These are phyloP conservation scores for Marsdenia floribunda DNA, from an alignment of 257 asterid species.

Conservation along the genomic window DNA sequence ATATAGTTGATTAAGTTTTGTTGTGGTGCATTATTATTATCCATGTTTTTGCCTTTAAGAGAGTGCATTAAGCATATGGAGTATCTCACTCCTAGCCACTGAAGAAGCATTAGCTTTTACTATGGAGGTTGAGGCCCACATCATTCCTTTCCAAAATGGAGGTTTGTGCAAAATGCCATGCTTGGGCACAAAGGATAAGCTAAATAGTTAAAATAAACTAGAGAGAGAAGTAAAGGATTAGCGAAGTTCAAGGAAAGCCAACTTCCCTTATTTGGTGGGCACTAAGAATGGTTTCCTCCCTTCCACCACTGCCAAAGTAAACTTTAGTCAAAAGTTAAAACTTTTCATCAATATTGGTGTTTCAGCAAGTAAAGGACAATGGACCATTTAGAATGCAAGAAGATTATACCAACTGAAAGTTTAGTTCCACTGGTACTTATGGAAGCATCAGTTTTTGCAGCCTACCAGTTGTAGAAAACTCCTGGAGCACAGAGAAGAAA, in stretches of 20 bases:
- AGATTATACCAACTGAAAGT: background rate
- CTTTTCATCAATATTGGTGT: slow-evolving; percentile 14
- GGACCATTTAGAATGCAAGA: background rate
- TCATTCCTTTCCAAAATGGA: slow-evolving; percentile 9
- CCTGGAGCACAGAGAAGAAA: background rate
- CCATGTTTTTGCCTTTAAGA: slow-evolving; percentile 2
- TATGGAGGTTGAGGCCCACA: slow-evolving; percentile 23
- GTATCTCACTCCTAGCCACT: slow-evolving; percentile 21
- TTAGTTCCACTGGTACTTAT: background rate
- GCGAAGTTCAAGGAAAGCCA: slow-evolving; percentile 6
- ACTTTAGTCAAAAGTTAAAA: slow-evolving; percentile 16
- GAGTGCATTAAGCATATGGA: slow-evolving; percentile 4
- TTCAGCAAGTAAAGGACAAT: slow-evolving; percentile 1
- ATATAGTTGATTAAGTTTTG: background rate
- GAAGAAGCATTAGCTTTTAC: slow-evolving; percentile 19
- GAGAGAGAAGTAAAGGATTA: background rate
- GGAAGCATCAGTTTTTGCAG: background rate
- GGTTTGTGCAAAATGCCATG: slow-evolving; percentile 8
- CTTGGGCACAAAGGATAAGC: slow-evolving; percentile 16
- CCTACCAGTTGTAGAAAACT: background rate
- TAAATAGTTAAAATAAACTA: slow-evolving; percentile 1
- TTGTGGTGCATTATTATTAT: background rate
- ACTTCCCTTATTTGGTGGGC: slow-evolving; percentile 9
- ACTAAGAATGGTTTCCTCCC: slow-evolving; percentile 18
- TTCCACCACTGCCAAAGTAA: slow-evolving; percentile 12